phyloP scores from a whole-genome alignment of 768 basidiomycete genomes.

The Xerocomellus intermedius region DNA sequence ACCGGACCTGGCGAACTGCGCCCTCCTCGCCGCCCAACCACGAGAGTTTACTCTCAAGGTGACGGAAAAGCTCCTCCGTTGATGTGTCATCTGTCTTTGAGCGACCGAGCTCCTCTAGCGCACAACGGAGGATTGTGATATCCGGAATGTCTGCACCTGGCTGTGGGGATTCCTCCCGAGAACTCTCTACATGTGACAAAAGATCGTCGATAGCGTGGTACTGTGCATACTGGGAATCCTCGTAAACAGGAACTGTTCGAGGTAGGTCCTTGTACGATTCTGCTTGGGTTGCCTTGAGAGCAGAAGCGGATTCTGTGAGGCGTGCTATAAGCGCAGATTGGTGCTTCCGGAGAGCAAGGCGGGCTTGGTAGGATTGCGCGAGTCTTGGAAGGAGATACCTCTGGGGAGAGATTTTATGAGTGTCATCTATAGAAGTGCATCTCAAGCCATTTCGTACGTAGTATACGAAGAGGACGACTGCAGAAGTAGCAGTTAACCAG shows the following conservation, averaged over 20 bases:
- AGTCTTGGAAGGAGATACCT: slow-evolving; percentile 70
- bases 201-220: slow-evolving; percentile 48
- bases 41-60: slow-evolving; percentile 55
- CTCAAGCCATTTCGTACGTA: slow-evolving; percentile 46
- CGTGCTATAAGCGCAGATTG: slow-evolving; percentile 55
- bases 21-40: slow-evolving; percentile 58
- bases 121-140: slow-evolving; percentile 62
- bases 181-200: slow-evolving; percentile 14
- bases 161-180: slow-evolving; percentile 13
- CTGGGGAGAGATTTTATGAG: slow-evolving; percentile 37
- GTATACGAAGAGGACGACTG: slow-evolving; percentile 57
- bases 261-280: slow-evolving; percentile 60
- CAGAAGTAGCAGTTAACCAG: slow-evolving; percentile 68
- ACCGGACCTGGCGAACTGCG: slow-evolving; percentile 51
- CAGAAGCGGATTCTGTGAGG: slow-evolving; percentile 54
- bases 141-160: slow-evolving; percentile 39
- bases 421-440: not conserved
- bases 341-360: slow-evolving; percentile 58
- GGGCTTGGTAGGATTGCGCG: slow-evolving; percentile 54
- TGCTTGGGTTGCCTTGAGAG: slow-evolving; percentile 53
- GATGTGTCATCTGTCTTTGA: slow-evolving; percentile 42
- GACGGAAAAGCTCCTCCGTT: slow-evolving; percentile 58
- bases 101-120: slow-evolving; percentile 47
- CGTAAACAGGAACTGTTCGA: slow-evolving; percentile 47
- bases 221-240: slow-evolving; percentile 42